Base-by-base conservation (phyloP, 2,329 filamentous ascomycete species). In the Beauveria australis region DNA sequence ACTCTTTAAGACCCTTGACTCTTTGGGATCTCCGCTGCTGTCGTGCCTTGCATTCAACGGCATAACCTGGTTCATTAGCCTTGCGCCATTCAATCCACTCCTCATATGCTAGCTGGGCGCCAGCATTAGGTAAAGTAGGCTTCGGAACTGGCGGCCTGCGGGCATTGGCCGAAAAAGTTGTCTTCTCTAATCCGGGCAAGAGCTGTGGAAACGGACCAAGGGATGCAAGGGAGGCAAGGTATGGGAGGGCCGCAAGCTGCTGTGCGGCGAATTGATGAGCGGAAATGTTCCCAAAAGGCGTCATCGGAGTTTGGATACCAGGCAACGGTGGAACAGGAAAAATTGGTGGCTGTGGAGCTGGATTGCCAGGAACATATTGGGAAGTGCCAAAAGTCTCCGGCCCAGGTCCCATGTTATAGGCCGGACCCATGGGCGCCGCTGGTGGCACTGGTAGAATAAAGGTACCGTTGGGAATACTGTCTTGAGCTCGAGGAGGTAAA, bases 31-130 rank as follows among this genome's bases (percentile, higher is more conserved):
- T 70, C 26, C 70, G 67, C 61, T 76, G 74, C 65, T 80, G 78
- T 52, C 78, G 70, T 46, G 70, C 69, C 63, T 77, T 78, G 68
- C 78, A 80, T 64, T 74, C 71, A 61, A 75, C 64, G 26, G 78
- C 78, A 64, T 80, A 80, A 2, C 76, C 77, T 6, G 78, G 78
- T 64, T 79, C 75, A 52, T 75, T 74, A 24, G 75, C 75, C 63
- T 80, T 80, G 60, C 77, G 74, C 74, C 74, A 78, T 66, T 80
- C 78, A 40, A 80, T 74, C 64, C 74, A 80, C 41, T 72, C 75
- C 67, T 80, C 78, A 65, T 80, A 80, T 61, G 72, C 70, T 62
- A 77, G 75, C 66, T 80, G 78, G 28, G 72, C 72, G 49, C 66
- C 61, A 14, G 78, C 67, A 62, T 79, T 69, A 51, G 76, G 76